These are phyloP conservation scores for Helotiales sp. DNA, from an alignment of 2,329 filamentous ascomycete genomes.

Conservation along the genomic window DNA sequence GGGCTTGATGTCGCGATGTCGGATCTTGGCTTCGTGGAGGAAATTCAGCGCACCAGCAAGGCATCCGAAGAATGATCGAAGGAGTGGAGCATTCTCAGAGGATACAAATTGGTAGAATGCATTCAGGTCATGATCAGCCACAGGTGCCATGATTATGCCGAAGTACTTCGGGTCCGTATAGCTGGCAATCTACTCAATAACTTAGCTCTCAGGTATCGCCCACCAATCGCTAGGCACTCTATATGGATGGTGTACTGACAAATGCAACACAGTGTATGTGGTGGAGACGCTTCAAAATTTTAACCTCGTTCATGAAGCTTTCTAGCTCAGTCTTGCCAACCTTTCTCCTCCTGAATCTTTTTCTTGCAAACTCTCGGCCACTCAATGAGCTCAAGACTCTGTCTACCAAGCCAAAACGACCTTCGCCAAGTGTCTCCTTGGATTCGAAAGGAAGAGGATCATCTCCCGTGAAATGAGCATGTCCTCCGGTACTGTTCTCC, in stretches of 20 bases:
- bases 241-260: slow-evolving; percentile 17
- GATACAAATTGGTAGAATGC: slow-evolving; percentile 18
- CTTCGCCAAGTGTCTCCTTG: slow-evolving; percentile 34
- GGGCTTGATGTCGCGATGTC: slow-evolving; percentile 16
- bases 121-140: slow-evolving; percentile 35
- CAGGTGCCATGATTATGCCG: slow-evolving; percentile 30
- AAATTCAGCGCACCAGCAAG: slow-evolving; percentile 30
- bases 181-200: slow-evolving; percentile 25
- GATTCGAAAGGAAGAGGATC: slow-evolving; percentile 37
- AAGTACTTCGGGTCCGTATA: slow-evolving; percentile 37
- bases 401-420: slow-evolving; percentile 39
- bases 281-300: slow-evolving; percentile 31
- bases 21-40: slow-evolving; percentile 24
- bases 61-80: slow-evolving; percentile 40
- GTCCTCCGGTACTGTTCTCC: slow-evolving; percentile 37
- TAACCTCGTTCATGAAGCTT: slow-evolving; percentile 31
- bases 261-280: slow-evolving; percentile 34
- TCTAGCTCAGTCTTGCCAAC: slow-evolving; percentile 11
- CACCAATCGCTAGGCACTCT: neutral
- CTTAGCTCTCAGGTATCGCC: neutral
- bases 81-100: slow-evolving; percentile 9
- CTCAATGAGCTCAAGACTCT: slow-evolving; percentile 30
- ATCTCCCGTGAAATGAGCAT: slow-evolving; percentile 34
- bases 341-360: slow-evolving; percentile 23
- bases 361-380: slow-evolving; percentile 17